phyloP scores from a whole-genome alignment of 768 basidiomycete genomes.

The Rhodocollybia butyracea region DNA sequence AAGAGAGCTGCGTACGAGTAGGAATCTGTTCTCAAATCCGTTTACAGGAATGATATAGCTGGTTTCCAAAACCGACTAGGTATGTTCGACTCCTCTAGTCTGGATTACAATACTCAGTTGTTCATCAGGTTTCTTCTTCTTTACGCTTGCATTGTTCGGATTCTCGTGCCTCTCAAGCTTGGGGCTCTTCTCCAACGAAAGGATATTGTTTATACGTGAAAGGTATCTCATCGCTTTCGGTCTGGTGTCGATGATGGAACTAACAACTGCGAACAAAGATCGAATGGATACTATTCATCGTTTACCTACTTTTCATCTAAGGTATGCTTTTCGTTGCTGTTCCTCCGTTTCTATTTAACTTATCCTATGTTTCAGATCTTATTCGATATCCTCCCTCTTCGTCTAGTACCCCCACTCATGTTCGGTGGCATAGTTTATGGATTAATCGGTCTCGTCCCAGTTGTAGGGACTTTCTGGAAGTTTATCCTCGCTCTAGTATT shows the following conservation, averaged over 20 bases:
- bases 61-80: conserved; percentile 96
- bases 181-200: conserved; percentile 91
- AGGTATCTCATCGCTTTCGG: conserved; percentile 44
- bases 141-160: conserved; percentile 93
- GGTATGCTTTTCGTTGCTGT: conserved; percentile 33
- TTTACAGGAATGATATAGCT: conserved; percentile 77
- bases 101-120: background rate
- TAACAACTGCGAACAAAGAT: conserved; percentile 39
- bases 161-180: conserved; percentile 96
- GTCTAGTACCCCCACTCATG: conserved; percentile 91
- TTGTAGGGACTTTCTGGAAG: conserved; percentile 92
- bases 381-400: conserved; percentile 93
- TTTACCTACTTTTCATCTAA: conserved; percentile 97
- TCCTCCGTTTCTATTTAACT: background rate
- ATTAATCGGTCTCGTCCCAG: conserved; percentile 91
- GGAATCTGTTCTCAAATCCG: background rate
- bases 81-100: conserved; percentile 22
- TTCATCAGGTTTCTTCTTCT: conserved; percentile 84
- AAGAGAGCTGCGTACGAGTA: no score
- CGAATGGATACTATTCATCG: conserved; percentile 97
- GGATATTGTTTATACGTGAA: conserved; percentile 98
- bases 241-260: background rate
- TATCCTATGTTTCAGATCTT: conserved; percentile 54
- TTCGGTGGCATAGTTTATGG: conserved; percentile 96
- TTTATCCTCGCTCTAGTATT: conserved; percentile 94